Base-by-base conservation (phyloP, 106 monocot species). In the Dendrobium catenatum region DNA sequence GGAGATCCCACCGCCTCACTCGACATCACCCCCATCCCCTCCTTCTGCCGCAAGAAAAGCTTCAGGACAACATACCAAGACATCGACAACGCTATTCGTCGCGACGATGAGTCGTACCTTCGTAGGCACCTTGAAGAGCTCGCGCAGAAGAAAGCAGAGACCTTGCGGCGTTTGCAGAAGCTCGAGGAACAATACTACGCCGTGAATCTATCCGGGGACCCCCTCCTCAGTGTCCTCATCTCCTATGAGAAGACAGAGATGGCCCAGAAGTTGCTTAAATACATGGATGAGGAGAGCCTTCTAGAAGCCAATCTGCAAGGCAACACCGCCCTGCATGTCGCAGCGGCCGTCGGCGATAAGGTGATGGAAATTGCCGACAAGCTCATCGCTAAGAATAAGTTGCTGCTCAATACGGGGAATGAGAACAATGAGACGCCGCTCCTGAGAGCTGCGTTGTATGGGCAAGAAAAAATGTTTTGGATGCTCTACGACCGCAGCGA, bases 321-420 rank as follows among this genome's bases (percentile, higher is more conserved):
- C 0, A 83, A 86, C 76, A 86, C 82, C 0, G 83, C 83, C 3
- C 83, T 86, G 40, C 86, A 86, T 18, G 66, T 83, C 42, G 83
- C 86, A 2, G 86, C 83, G 18, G 79, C 48, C 10, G 42, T 18
- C 42, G 83, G 83, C 5, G 56, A 80, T 20, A 44, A 10, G 42
- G 33, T 4, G 55, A 55, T 29, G 42, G 46, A 6, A 13, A 55
- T 83, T n/a, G 82, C 55, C 9, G 19, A 19, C 26, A 54, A 10
- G 42, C 26, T 86, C 40, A 33, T 80, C 0, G 0, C 15, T 10
- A 83, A 24, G 55, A 55, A 76, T 4, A 0, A 26, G 37, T 40
- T 18, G 2, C 75, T 86, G 5, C 16, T 83, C 3, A 9, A 4
- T 5, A 7, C 7, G 9, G 7, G 17, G 29, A 86, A 86, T 70